These are phyloP conservation scores for Annulohypoxylon stygium DNA, from an alignment of 495 filamentous ascomycete genomes.

Conservation along the genomic window DNA sequence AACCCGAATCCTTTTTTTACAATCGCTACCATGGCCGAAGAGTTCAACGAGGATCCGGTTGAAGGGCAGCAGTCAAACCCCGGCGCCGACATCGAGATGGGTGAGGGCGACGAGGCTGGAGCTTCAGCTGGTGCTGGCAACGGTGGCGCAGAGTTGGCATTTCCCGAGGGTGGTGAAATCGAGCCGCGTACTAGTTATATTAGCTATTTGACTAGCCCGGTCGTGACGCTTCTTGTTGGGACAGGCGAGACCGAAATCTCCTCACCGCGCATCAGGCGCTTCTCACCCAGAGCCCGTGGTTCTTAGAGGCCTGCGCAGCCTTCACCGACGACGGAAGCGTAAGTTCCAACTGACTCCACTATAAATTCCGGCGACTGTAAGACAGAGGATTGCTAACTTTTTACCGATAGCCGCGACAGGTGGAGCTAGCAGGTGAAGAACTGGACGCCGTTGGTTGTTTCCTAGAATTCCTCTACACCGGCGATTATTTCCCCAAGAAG, in stretches of 20 bases:
- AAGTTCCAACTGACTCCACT: constrained; percentile 34
- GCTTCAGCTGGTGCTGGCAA: constrained; percentile 28
- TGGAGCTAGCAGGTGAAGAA: constrained; percentile 77
- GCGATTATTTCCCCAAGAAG: constrained; percentile 85
- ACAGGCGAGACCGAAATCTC: constrained; percentile 66
- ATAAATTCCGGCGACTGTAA: background rate
- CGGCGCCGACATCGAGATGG: constrained; percentile 65
- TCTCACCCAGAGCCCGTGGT: constrained; percentile 78
- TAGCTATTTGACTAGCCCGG: constrained; percentile 80
- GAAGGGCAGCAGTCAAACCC: constrained; percentile 56
- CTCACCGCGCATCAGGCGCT: constrained; percentile 85
- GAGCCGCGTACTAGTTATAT: constrained; percentile 59
- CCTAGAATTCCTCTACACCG: constrained; percentile 92
- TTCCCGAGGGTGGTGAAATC: constrained; percentile 59
- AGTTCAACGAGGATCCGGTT: constrained; percentile 53
- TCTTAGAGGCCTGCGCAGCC: constrained; percentile 71
- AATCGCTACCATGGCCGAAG: constrained; percentile 54
- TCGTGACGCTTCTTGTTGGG: constrained; percentile 83
- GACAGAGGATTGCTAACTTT: constrained; percentile 15
- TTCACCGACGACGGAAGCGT: constrained; percentile 68
- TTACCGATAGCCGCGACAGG: constrained; percentile 66
- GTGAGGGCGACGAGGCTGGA: constrained; percentile 53
- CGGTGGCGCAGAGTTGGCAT: constrained; percentile 54
- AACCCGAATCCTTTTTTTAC: background rate
- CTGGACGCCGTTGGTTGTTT: constrained; percentile 87